Percentiles rank a stretch among this genome's conserved stretches.
phyloP scores from a whole-genome alignment of 768 basidiomycete genomes.

The Artomyces pyxidatus region DNA sequence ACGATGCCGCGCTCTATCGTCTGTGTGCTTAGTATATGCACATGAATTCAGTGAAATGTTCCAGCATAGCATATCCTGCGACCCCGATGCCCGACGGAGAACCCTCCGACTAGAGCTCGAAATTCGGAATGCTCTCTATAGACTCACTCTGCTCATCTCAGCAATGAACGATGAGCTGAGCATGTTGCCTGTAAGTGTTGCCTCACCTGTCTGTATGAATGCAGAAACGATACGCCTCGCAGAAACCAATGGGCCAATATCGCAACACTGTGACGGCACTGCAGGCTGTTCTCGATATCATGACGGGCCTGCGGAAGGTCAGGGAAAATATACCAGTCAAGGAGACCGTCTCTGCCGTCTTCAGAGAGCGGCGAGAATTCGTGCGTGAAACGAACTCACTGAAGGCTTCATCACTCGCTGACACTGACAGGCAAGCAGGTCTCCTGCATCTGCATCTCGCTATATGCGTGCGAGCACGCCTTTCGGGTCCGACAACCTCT shows the following conservation, averaged over 20 bases:
- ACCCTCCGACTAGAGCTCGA: conserved; percentile 33
- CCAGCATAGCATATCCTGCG: conserved; percentile 22
- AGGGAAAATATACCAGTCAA: conserved; percentile 38
- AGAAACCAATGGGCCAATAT: conserved; percentile 43
- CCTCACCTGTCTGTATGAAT: neutral
- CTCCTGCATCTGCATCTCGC: conserved; percentile 37
- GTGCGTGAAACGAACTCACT: conserved; percentile 17
- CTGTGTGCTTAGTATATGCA: too few species aligned
- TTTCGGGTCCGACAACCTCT: conserved; percentile 38
- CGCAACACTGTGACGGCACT: conserved; percentile 28
- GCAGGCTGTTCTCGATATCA: conserved; percentile 34
- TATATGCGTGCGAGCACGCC: conserved; percentile 43
- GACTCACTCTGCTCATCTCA: conserved; percentile 29
- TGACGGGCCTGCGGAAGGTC: conserved; percentile 39
- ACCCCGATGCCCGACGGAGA: conserved; percentile 25
- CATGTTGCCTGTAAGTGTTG: conserved; percentile 33
- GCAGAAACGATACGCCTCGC: neutral
- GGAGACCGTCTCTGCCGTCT: conserved; percentile 32
- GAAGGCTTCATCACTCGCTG: too few species aligned
- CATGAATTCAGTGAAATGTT: conserved; percentile 4
- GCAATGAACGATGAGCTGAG: conserved; percentile 42
- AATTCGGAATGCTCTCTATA: conserved; percentile 33
- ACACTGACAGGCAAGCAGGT: conserved; percentile 28
- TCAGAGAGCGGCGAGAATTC: conserved; percentile 35
- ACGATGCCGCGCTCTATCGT: neutral